Conservation (phyloP, 495 filamentous ascomycete genomes). For the Trichocladium antarcticum region DNA sequence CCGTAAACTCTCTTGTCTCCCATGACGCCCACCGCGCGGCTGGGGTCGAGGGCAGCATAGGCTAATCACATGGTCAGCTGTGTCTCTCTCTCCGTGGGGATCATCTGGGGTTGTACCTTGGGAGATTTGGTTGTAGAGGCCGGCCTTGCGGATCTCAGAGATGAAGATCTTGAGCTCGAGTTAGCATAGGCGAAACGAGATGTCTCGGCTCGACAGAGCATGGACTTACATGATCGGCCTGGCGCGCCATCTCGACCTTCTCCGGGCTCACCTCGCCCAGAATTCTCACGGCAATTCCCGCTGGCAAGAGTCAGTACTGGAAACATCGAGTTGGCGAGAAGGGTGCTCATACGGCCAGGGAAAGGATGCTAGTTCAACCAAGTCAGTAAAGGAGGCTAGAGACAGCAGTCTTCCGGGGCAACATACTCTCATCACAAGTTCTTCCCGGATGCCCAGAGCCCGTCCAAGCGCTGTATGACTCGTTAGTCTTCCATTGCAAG, state of each 20-base stretch:
- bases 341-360: conserved; percentile 31
- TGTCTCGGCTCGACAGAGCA: background rate
- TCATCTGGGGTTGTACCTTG: conserved; percentile 7
- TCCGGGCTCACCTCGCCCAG: conserved; percentile 78
- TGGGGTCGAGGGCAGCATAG: conserved; percentile 65
- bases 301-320: background rate
- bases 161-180: conserved; percentile 55
- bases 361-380: conserved; percentile 50
- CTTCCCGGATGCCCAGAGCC: conserved; percentile 12
- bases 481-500: background rate
- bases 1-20: conserved; percentile 35
- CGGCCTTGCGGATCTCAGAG: conserved; percentile 69
- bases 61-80: conserved; percentile 33
- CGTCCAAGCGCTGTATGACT: conserved; percentile 9
- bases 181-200: background rate
- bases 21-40: conserved; percentile 63
- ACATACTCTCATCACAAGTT: conserved; percentile 17
- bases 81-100: background rate
- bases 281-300: conserved; percentile 82
- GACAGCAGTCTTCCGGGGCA: background rate
- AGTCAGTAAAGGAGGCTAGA: background rate
- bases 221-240: conserved; percentile 54
- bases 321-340: conserved; percentile 30
- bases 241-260: conserved; percentile 64
- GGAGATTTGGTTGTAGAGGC: conserved; percentile 57